A percentile compares a stretch with the other conserved stretches of the same genome.
These are phyloP conservation scores for Diaporthe longicolla DNA, from an alignment of 2,329 filamentous ascomycete species.

Conservation along the genomic window DNA sequence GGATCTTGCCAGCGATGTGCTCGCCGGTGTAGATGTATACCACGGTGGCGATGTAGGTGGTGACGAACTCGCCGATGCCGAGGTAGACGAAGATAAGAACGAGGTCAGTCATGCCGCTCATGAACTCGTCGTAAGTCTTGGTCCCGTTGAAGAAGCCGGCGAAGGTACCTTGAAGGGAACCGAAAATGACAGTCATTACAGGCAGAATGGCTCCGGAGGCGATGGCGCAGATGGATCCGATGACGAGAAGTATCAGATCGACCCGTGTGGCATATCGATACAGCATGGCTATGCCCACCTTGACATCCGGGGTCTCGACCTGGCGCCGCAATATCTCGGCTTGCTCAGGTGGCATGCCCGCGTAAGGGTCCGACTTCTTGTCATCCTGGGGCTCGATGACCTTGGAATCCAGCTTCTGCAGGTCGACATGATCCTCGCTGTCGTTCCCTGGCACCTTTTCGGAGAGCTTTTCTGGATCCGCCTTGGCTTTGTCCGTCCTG, in stretches of 20 bases:
- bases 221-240: constrained; percentile 76
- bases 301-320: constrained; percentile 74
- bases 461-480: background rate
- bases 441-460: background rate
- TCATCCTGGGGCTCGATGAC: constrained; percentile 54
- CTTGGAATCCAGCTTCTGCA: constrained; percentile 62
- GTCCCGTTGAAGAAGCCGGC: constrained; percentile 70
- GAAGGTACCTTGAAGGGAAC: constrained; percentile 80
- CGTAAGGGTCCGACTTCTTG: constrained; percentile 67
- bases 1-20: constrained; percentile 82
- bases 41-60: constrained; percentile 84
- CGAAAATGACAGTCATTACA: constrained; percentile 86
- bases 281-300: constrained; percentile 74
- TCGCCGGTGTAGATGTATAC: constrained; percentile 92
- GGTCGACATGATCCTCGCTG: constrained; percentile 35
- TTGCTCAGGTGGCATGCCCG: constrained; percentile 76
- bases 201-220: constrained; percentile 82
- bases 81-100: constrained; percentile 91
- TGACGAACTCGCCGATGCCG: constrained; percentile 83
- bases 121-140: constrained; percentile 69
- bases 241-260: constrained; percentile 74
- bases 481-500: background rate
- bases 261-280: constrained; percentile 78
- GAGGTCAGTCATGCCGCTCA: constrained; percentile 69
- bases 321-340: constrained; percentile 77